Percentiles rank a stretch among this genome's conserved stretches.
These are phyloP conservation scores for Quercus mongolica DNA, from an alignment of 306 rosid genomes.

Conservation along the genomic window DNA sequence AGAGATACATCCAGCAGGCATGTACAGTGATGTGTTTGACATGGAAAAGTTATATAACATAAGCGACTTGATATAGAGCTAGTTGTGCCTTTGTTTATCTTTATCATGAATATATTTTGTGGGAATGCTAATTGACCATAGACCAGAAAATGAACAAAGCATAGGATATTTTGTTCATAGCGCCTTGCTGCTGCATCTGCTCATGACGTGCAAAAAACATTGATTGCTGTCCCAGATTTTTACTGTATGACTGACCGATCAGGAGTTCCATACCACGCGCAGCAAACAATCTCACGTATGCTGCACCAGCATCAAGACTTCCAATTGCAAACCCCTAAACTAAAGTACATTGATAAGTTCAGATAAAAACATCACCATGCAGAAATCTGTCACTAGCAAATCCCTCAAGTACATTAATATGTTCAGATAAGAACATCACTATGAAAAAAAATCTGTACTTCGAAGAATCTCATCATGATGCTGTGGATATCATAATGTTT, in stretches of 20 bases:
- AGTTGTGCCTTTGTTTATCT: background rate
- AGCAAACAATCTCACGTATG: conserved; percentile 84
- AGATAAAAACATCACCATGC: background rate
- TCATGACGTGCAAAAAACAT: conserved; percentile 64
- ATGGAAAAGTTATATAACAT: no score
- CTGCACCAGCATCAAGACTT: conserved; percentile 86
- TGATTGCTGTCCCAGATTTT: conserved; percentile 91
- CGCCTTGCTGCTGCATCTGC: conserved; percentile 87
- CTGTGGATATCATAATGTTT: background rate
- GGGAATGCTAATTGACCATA: background rate
- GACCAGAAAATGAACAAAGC: background rate
- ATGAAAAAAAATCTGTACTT: background rate
- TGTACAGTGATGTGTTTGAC: no score
- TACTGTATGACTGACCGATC: conserved; percentile 93
- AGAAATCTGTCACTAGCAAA: no score
- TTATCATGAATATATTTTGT: background rate
- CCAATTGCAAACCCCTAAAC: conserved; percentile 96
- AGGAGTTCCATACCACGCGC: conserved; percentile 86
- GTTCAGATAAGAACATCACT: no score
- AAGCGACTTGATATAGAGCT: background rate
- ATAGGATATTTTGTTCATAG: conserved; percentile 12
- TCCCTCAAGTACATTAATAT: no score
- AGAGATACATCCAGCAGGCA: background rate
- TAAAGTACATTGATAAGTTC: conserved; percentile 13
- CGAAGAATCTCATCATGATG: conserved; percentile 1